phyloP scores from a whole-genome alignment of 257 asterid genomes.

The Solanum paucissectum region DNA sequence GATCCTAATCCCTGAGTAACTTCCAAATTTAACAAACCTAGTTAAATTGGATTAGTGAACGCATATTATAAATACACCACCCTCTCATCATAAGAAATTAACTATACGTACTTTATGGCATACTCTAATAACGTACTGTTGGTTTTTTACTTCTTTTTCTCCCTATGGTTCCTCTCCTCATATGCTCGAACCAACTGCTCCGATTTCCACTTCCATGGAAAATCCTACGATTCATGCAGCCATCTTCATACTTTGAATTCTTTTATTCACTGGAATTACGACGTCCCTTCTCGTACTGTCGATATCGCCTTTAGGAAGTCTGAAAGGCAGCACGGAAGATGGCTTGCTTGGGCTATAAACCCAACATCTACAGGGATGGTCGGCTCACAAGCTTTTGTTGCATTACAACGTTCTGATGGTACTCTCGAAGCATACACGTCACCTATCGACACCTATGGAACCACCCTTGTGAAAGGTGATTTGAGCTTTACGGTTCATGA shows the following conservation, averaged over 20 bases:
- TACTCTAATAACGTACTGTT: neutral
- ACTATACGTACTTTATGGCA: neutral
- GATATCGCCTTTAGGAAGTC: neutral
- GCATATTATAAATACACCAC: neutral
- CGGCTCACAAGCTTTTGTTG: neutral
- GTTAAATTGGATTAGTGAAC: neutral
- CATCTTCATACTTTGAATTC: neutral
- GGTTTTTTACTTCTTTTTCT: neutral
- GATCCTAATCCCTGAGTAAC: neutral
- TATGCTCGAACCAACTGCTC: neutral
- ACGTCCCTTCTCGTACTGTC: neutral
- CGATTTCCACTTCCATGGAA: neutral
- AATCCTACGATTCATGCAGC: neutral
- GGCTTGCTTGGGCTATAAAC: conserved; percentile 1
- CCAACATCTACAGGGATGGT: conserved; percentile 1
- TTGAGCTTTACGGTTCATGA: neutral
- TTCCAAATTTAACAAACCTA: neutral
- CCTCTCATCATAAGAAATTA: neutral
- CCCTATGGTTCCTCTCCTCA: neutral
- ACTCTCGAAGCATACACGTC: neutral
- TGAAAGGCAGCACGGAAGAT: neutral
- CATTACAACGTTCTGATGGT: neutral
- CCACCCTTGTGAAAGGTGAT: neutral
- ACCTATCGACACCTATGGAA: neutral
- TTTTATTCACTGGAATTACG: neutral